These are phyloP conservation scores for Thyridium curvatum DNA, from an alignment of 2,329 filamentous ascomycete species.

Conservation along the genomic window DNA sequence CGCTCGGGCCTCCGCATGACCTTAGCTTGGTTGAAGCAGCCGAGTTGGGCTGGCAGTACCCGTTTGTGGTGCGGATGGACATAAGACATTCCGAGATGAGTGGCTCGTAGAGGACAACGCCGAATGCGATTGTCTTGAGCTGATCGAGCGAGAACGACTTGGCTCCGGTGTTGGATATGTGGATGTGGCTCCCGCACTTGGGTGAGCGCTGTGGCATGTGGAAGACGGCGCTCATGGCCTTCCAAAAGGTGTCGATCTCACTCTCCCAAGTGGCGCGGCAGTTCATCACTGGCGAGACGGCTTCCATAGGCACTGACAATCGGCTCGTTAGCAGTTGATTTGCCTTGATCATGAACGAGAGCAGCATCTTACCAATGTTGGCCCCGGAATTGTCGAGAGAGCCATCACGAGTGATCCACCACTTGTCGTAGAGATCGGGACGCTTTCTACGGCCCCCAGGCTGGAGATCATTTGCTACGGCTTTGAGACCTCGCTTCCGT, in stretches of 20 bases:
- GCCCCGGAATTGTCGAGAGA: too few species aligned
- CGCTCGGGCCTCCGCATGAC: conserved; percentile 13
- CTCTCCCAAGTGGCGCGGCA: conserved; percentile 22
- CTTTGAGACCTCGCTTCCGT: conserved; percentile 27
- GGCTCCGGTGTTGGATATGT: conserved; percentile 28
- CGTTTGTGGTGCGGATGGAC: conserved; percentile 23
- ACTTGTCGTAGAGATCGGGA: conserved; percentile 34
- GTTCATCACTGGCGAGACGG: conserved; percentile 30
- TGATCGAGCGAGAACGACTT: conserved; percentile 26
- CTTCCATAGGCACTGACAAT: conserved; percentile 33
- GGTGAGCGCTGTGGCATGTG: conserved; percentile 24
- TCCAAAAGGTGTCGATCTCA: conserved; percentile 32
- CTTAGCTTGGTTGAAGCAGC: conserved; percentile 11
- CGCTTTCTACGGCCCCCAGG: conserved; percentile 33
- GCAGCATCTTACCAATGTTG: too few species aligned
- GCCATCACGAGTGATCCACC: conserved; percentile 33
- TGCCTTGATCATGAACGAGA: too few species aligned
- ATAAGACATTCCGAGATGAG: conserved; percentile 24
- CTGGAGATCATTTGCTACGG: conserved; percentile 28
- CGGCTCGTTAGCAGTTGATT: too few species aligned
- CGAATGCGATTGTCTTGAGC: conserved; percentile 30
- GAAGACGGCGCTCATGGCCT: conserved; percentile 34
- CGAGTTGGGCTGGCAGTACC: conserved; percentile 26
- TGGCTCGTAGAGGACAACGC: conserved; percentile 25
- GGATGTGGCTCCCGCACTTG: conserved; percentile 31